Evolutionary conservation across 129 eudicot species (phyloP).

Genomic region (Daucus carota): DNA sequence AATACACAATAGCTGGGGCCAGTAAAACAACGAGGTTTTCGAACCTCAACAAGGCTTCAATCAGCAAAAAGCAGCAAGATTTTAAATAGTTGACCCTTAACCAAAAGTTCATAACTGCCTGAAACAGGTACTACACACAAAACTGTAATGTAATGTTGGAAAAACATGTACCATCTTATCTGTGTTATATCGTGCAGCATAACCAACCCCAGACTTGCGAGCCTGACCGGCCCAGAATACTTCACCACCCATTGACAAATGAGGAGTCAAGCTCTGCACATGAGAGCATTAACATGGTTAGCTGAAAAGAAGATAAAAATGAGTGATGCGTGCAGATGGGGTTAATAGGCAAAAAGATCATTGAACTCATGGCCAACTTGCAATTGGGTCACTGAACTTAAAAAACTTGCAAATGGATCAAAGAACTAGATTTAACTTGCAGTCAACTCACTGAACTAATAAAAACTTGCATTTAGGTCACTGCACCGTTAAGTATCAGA

Average conservation of each 20-base stretch:
- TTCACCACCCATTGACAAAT: slow-evolving; percentile 89
- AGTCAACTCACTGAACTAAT: too few relatives aligned
- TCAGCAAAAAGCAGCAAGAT: background rate
- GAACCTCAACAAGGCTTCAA: background rate
- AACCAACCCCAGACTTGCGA: slow-evolving; percentile 78
- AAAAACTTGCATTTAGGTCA: too few relatives aligned
- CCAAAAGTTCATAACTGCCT: background rate
- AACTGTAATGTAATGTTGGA: background rate
- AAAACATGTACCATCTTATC: slow-evolving; percentile 63
- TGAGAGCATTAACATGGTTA: background rate
- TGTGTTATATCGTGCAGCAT: slow-evolving; percentile 72
- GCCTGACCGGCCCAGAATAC: slow-evolving; percentile 95
- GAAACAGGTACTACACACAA: background rate
- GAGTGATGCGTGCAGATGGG: background rate
- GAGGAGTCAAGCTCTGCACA: slow-evolving; percentile 83
- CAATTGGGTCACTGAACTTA: too few relatives aligned
- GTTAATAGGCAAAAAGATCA: too few relatives aligned
- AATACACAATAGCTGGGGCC: background rate
- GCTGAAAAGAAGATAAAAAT: background rate
- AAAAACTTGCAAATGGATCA: too few relatives aligned
- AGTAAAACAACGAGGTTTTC: background rate
- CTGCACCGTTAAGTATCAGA: too few relatives aligned
- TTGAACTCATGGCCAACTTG: too few relatives aligned
- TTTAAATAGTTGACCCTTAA: background rate
- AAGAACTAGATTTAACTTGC: too few relatives aligned